phyloP scores from a whole-genome alignment of 2,329 filamentous ascomycete genomes.

The Beauveria rudraprayagi region DNA sequence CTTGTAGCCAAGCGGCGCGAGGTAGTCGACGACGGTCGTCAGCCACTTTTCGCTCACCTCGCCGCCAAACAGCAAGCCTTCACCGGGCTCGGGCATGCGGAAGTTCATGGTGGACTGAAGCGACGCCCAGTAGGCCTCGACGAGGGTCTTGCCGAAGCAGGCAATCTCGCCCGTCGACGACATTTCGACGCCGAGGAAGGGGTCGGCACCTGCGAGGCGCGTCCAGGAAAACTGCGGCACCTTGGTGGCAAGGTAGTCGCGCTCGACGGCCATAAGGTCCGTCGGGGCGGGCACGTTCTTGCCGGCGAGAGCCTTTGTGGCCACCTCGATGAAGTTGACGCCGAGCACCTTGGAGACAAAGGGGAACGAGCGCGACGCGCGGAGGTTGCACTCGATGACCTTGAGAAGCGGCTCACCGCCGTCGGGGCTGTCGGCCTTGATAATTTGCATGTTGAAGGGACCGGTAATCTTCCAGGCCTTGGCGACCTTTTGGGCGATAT shows the following conservation, averaged over 20 bases:
- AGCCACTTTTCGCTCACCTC: conserved; percentile 66
- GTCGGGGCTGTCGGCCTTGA: conserved; percentile 75
- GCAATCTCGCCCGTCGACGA: conserved; percentile 94
- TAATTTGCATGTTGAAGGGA: conserved; percentile 99
- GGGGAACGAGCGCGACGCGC: conserved; percentile 94
- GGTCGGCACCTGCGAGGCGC: conserved; percentile 90
- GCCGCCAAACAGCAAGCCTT: conserved; percentile 91
- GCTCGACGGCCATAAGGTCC: conserved; percentile 83
- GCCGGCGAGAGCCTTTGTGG: conserved; percentile 84
- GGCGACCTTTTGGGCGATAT: conserved; percentile 91
- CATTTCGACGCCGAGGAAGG: conserved; percentile 98
- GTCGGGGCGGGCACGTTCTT: conserved; percentile 74
- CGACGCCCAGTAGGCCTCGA: conserved; percentile 97
- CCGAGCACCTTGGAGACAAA: conserved; percentile 97
- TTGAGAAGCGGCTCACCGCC: conserved; percentile 73
- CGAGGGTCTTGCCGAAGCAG: conserved; percentile 91
- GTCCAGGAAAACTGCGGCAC: conserved; percentile 99
- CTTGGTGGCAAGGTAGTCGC: conserved; percentile 92
- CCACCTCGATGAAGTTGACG: conserved; percentile 92
- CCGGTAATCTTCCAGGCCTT: conserved; percentile 96
- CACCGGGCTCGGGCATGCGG: conserved; percentile 86
- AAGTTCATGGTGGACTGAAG: conserved; percentile 99
- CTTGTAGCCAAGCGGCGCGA: conserved; percentile 88
- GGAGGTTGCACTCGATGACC: conserved; percentile 97
- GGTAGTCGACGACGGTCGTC: conserved; percentile 73